A percentile compares a stretch with the other conserved stretches of the same genome.
These are phyloP conservation scores for Rosa persica DNA, from an alignment of 306 rosid genomes.

Conservation along the genomic window DNA sequence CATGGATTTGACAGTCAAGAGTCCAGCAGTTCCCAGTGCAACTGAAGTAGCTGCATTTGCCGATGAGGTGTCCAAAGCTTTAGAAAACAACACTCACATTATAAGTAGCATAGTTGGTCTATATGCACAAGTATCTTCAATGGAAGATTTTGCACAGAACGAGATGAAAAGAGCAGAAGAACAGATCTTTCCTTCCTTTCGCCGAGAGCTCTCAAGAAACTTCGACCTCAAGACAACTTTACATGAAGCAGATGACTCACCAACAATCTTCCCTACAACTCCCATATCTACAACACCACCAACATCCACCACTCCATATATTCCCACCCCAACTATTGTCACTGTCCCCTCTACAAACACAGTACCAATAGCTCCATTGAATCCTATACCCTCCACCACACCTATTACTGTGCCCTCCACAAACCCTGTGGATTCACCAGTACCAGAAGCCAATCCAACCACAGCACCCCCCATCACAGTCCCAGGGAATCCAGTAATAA, in stretches of 20 bases:
- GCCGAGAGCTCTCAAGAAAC: conserved; percentile 37
- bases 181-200: conserved; percentile 37
- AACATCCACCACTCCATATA: conserved; percentile 46
- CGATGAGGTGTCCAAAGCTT: conserved; percentile 37
- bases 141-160: conserved; percentile 44
- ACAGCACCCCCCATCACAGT: conserved; percentile 48
- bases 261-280: conserved; percentile 56
- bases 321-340: conserved; percentile 56
- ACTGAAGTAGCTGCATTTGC: conserved; percentile 41
- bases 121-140: conserved; percentile 41
- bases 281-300: conserved; percentile 40
- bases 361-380: conserved; percentile 50
- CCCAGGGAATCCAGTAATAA: conserved; percentile 54
- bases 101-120: conserved; percentile 44
- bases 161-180: conserved; percentile 48
- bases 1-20: conserved; percentile 44
- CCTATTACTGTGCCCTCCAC: conserved; percentile 55
- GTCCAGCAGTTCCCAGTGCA: conserved; percentile 36
- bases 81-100: conserved; percentile 39
- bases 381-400: conserved; percentile 66
- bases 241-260: conserved; percentile 42
- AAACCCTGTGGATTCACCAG: conserved; percentile 49
- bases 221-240: conserved; percentile 38
- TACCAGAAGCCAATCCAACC: conserved; percentile 49
- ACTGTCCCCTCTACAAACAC: conserved; percentile 79